These are phyloP conservation scores for Globisporangium spinosum DNA, from an alignment of 352 stramenopile species.

Conservation along the genomic window DNA sequence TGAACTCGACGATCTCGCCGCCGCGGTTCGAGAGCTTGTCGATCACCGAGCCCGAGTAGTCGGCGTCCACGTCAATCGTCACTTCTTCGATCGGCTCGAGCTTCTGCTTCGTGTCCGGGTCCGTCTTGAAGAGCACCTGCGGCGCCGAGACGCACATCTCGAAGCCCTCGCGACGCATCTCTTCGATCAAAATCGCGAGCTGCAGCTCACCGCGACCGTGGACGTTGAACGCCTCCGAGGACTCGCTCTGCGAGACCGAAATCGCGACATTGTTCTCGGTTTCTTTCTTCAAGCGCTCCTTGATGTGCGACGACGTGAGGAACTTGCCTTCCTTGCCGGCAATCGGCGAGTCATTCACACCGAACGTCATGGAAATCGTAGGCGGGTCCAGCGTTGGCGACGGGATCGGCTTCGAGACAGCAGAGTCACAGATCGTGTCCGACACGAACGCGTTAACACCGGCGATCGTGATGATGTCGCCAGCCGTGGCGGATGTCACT, in stretches of 20 bases:
- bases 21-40: conserved; percentile 95
- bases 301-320: conserved; percentile 94
- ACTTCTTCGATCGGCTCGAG: conserved; percentile 91
- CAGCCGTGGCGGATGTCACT: conserved; percentile 81
- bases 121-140: conserved; percentile 91
- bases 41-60: conserved; percentile 96
- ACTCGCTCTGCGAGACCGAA: conserved; percentile 84
- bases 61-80: conserved; percentile 94
- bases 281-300: conserved; percentile 92
- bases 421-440: conserved; percentile 83
- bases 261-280: conserved; percentile 98
- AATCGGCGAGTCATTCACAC: conserved; percentile 96
- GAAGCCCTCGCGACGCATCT: conserved; percentile 98
- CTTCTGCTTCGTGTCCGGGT: conserved; percentile 83
- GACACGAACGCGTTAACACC: conserved; percentile 91
- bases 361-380: conserved; percentile 98
- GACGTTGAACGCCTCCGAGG: conserved; percentile 92
- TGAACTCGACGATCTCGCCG: conserved; percentile 91
- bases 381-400: conserved; percentile 94
- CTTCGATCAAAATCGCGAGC: conserved; percentile 98
- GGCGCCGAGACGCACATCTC: conserved; percentile 97
- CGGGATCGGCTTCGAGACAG: conserved; percentile 81
- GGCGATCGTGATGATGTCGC: conserved; percentile 97
- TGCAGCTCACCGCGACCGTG: conserved; percentile 96
- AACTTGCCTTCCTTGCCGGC: conserved; percentile 96